These are phyloP conservation scores for Arabidopsis hybrid DNA, from an alignment of 441 rosid species.

Conservation along the genomic window DNA sequence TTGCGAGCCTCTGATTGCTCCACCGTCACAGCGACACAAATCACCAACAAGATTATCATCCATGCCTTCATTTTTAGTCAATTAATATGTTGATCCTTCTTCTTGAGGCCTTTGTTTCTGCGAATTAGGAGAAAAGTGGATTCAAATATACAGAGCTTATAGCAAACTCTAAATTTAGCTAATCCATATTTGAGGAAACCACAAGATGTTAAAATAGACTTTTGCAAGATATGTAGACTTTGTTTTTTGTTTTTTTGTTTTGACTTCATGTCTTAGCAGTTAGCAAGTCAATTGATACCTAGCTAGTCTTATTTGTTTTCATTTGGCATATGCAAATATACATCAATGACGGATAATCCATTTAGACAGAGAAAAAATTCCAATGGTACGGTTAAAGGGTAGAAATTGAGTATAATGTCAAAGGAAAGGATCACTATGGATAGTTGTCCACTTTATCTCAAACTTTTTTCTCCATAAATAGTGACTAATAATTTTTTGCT, in stretches of 20 bases:
- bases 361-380: not conserved
- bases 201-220: constrained; percentile 5
- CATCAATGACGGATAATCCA: not conserved
- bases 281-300: not conserved
- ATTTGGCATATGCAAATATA: not conserved
- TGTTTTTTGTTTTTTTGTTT: not conserved
- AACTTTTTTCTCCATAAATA: no score
- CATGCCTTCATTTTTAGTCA: constrained; percentile 26
- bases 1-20: constrained; percentile 8
- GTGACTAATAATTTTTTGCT: no score
- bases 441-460: no score
- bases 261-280: not conserved
- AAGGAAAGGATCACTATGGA: no score
- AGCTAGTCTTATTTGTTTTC: not conserved
- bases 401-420: no score
- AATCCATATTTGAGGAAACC: not conserved
- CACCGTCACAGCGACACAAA: constrained; percentile 5
- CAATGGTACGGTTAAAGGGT: not conserved
- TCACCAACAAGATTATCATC: constrained; percentile 25
- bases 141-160: not conserved
- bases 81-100: constrained; percentile 14
- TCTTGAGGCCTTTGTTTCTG: not conserved
- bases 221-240: not conserved
- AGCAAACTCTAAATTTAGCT: constrained; percentile 8
- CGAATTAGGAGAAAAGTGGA: not conserved